phyloP scores from a whole-genome alignment of 1,284 basidiomycete species.

The Pseudozyma thailandica region DNA sequence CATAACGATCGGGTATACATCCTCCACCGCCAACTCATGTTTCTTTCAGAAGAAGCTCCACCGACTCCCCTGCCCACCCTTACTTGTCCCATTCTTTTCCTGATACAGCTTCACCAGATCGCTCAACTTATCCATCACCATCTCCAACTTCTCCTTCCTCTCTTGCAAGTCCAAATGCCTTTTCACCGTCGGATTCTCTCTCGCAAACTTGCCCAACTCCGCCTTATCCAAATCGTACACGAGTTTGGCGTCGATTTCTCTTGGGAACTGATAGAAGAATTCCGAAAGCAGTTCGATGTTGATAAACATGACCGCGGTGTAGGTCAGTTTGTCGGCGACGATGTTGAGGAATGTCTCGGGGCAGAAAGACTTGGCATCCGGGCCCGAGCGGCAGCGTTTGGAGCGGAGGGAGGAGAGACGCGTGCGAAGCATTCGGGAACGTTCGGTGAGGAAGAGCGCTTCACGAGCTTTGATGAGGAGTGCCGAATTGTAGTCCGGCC shows the following conservation, averaged over 20 bases:
- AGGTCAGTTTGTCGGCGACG: constrained; percentile 94
- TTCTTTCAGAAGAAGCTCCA: constrained; percentile 59
- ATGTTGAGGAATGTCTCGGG: constrained; percentile 97
- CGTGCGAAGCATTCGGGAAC: constrained; percentile 83
- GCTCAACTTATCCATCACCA: constrained; percentile 67
- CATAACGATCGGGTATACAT: too few species aligned
- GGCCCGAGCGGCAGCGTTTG: constrained; percentile 85
- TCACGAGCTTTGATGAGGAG: constrained; percentile 77
- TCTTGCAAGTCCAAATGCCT: constrained; percentile 95
- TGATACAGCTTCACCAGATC: constrained; percentile 68
- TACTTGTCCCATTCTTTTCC: constrained; percentile 49
- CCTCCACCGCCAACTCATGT: too few species aligned
- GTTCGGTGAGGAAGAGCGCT: constrained; percentile 85
- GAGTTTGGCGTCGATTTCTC: constrained; percentile 94
- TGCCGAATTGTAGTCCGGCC: constrained; percentile 80
- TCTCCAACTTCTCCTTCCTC: constrained; percentile 87
- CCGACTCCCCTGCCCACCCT: constrained; percentile 17
- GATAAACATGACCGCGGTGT: constrained; percentile 97
- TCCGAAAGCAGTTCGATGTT: constrained; percentile 89
- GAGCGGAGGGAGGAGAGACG: constrained; percentile 85
- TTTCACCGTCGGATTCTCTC: constrained; percentile 88
- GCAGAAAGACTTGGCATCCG: constrained; percentile 86
- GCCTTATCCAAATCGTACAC: constrained; percentile 88
- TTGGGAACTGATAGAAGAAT: constrained; percentile 99
- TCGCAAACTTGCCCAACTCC: constrained; percentile 87